A percentile compares a stretch with the other conserved stretches of the same genome.
phyloP scores from a whole-genome alignment of 139 green algal species.

The Axilococcus clingmanii region DNA sequence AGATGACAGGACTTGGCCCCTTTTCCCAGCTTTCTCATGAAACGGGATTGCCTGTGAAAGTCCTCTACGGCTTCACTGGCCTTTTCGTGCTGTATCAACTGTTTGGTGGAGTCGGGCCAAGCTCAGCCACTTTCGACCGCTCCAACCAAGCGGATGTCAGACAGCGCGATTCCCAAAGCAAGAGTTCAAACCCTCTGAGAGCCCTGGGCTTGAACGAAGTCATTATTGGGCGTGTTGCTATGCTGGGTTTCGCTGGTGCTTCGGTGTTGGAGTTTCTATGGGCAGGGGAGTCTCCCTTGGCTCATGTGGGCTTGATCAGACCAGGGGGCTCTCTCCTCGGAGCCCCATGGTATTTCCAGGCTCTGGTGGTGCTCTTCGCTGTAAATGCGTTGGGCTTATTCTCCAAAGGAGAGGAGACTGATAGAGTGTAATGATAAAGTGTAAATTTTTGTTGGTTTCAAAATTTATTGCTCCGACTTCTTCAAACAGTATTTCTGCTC shows the following conservation, averaged over 20 bases:
- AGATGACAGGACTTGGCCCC: constrained; percentile 53
- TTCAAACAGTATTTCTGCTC: too few species aligned
- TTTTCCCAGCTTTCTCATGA: constrained; percentile 56
- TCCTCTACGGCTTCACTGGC: background rate
- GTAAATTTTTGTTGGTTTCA: too few species aligned
- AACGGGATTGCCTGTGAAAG: constrained; percentile 26
- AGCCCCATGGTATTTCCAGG: background rate
- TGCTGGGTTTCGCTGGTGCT: constrained; percentile 13
- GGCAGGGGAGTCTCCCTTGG: constrained; percentile 14
- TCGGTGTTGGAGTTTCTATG: constrained; percentile 9
- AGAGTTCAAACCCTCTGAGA: background rate
- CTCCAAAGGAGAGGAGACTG: too few species aligned
- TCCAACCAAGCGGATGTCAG: constrained; percentile 2
- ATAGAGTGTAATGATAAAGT: too few species aligned
- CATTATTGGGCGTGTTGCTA: constrained; percentile 11
- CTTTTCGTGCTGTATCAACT: background rate
- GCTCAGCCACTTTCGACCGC: background rate
- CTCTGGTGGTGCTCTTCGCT: background rate
- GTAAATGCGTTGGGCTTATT: background rate
- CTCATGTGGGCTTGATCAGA: constrained; percentile 16
- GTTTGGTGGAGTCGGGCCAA: background rate
- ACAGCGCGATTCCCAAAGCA: background rate
- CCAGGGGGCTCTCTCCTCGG: background rate
- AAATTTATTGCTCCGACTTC: too few species aligned
- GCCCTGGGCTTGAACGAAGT: constrained; percentile 7